These are phyloP conservation scores for Rhytidiadelphus loreus DNA, from an alignment of 225 moss, liverwort and hornwort genomes.

Conservation along the genomic window DNA sequence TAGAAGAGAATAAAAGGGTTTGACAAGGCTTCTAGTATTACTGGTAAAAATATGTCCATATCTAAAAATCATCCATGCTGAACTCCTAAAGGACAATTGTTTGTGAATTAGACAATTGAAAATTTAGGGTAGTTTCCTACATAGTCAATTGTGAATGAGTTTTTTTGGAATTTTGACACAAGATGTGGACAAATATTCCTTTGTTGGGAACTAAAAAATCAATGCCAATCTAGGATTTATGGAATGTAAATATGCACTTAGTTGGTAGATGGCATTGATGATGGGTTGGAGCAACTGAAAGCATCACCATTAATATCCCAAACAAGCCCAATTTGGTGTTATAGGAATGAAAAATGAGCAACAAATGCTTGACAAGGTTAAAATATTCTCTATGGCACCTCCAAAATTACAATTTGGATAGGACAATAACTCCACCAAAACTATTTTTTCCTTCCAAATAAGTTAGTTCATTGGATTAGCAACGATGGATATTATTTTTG, in stretches of 20 bases:
- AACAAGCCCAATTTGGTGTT: accelerated
- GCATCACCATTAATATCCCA: neutral
- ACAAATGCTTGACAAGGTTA: accelerated
- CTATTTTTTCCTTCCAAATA: neutral
- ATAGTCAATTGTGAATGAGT: neutral
- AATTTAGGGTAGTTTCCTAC: neutral
- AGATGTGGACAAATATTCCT: accelerated
- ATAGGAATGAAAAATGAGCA: neutral
- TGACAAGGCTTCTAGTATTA: accelerated
- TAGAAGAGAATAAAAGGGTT: neutral
- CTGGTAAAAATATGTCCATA: accelerated
- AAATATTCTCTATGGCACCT: accelerated
- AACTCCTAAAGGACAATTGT: neutral
- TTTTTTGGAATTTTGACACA: neutral
- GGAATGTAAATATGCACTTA: neutral
- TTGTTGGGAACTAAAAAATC: accelerated
- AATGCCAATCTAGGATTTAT: accelerated
- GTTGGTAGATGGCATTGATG: accelerated
- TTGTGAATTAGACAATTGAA: neutral
- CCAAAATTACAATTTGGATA: accelerated
- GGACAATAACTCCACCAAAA: accelerated
- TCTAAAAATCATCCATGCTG: neutral
- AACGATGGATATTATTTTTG: neutral
- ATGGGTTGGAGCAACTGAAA: accelerated
- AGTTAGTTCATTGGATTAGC: neutral